These are phyloP conservation scores for Plantago elongata DNA, from an alignment of 257 asterid species.

Conservation along the genomic window DNA sequence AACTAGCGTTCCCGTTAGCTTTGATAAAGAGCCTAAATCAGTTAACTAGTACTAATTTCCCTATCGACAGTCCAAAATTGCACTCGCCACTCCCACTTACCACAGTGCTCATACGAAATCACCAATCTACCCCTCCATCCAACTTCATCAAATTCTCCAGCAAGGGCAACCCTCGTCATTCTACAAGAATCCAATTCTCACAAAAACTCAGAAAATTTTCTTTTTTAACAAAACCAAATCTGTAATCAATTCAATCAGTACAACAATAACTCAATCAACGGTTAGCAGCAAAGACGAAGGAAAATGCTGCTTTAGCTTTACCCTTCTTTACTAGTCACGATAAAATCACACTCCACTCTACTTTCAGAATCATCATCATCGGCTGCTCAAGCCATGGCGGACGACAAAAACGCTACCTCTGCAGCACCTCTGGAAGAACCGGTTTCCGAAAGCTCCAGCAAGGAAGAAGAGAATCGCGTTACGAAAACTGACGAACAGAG, in stretches of 20 bases:
- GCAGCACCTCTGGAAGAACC: constrained; percentile 16
- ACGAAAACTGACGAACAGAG: constrained; percentile 27
- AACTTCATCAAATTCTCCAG: neutral
- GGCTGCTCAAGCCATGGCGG: constrained; percentile 50
- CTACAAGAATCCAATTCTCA: neutral
- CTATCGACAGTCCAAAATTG: constrained; percentile 25
- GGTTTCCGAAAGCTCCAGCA: constrained; percentile 15
- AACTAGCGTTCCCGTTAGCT: too few relatives aligned
- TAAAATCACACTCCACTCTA: constrained; percentile 35
- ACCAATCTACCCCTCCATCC: neutral
- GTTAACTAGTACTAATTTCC: constrained; percentile 1
- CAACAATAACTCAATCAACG: constrained; percentile 10
- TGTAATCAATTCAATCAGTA: neutral
- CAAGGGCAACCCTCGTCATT: constrained; percentile 15
- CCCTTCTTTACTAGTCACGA: constrained; percentile 28
- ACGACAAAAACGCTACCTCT: constrained; percentile 27
- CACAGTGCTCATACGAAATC: too few relatives aligned
- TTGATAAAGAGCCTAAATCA: too few relatives aligned
- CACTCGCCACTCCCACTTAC: constrained; percentile 22
- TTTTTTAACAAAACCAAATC: too few relatives aligned
- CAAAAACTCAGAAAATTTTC: too few relatives aligned
- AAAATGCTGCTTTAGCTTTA: constrained; percentile 16
- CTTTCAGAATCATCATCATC: constrained; percentile 28
- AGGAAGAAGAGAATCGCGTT: constrained; percentile 22
- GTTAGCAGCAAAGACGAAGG: constrained; percentile 4